These are phyloP conservation scores for Cyclotella choctawhatcheeana DNA, from an alignment of 108 stramenopile species.

Conservation along the genomic window DNA sequence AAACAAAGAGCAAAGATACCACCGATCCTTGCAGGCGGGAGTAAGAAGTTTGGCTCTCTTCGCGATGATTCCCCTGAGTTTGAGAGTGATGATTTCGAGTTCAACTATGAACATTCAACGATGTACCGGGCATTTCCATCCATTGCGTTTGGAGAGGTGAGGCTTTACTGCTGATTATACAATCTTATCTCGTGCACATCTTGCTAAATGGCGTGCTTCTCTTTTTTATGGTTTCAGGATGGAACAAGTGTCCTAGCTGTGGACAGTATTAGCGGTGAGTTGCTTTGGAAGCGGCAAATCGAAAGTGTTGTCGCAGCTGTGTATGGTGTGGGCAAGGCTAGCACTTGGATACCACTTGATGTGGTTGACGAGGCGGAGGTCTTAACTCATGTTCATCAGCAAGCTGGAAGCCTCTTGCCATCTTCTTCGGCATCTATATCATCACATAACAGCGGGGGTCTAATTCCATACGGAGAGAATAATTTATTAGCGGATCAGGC, in stretches of 20 bases:
- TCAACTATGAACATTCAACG: slow-evolving; percentile 19
- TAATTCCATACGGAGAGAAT: slow-evolving; percentile 25
- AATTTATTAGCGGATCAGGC: slow-evolving; percentile 12
- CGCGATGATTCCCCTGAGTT: slow-evolving; percentile 5
- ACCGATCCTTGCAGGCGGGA: slow-evolving; percentile 30
- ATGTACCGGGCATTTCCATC: slow-evolving; percentile 53
- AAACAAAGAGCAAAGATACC: slow-evolving; percentile 14
- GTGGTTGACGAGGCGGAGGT: slow-evolving; percentile 55
- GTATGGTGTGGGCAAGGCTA: slow-evolving; percentile 68
- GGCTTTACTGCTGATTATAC: neutral
- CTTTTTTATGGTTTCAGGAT: too few species aligned
- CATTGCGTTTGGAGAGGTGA: slow-evolving; percentile 67
- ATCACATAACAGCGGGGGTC: slow-evolving; percentile 16
- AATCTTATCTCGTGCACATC: too few species aligned
- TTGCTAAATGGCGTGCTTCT: too few species aligned
- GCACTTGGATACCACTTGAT: slow-evolving; percentile 63
- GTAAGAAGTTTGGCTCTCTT: slow-evolving; percentile 14
- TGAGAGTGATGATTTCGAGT: slow-evolving; percentile 17
- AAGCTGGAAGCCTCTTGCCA: neutral
- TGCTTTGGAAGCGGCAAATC: slow-evolving; percentile 67
- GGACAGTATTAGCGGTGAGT: slow-evolving; percentile 39
- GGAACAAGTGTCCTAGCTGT: slow-evolving; percentile 67
- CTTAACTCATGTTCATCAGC: slow-evolving; percentile 21
- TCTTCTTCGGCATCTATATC: slow-evolving; percentile 10
- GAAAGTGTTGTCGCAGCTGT: slow-evolving; percentile 72